phyloP scores from a whole-genome alignment of 179 eudicot species.

The Sideroxylon spinosum region DNA sequence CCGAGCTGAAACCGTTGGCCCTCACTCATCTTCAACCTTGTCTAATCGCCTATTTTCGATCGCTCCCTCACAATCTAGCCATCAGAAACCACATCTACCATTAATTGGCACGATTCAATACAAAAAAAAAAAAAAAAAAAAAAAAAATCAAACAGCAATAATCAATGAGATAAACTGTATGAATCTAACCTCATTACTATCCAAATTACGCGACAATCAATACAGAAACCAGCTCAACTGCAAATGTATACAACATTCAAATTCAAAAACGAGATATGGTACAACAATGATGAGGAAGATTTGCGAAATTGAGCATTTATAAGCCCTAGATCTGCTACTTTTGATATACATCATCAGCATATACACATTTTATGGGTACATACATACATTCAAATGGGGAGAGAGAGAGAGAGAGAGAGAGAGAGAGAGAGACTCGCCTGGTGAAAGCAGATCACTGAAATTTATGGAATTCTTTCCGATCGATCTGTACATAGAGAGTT shows the following conservation, averaged over 20 bases:
- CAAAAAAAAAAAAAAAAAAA: neutral
- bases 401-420: no score
- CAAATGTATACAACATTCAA: neutral
- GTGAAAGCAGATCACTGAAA: no score
- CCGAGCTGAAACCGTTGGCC: constrained; percentile 56
- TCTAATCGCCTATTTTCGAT: neutral
- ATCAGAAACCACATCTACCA: neutral
- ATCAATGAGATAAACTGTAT: neutral
- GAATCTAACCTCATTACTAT: neutral
- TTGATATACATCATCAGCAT: neutral
- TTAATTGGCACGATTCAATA: neutral
- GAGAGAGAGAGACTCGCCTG: no score
- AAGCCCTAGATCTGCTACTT: constrained; percentile 22
- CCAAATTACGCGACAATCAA: neutral
- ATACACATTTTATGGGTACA: neutral
- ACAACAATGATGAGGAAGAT: neutral
- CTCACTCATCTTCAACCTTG: constrained; percentile 44
- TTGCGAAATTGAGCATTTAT: neutral
- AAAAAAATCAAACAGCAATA: neutral
- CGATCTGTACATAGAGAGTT: no score
- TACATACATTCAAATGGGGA: no score
- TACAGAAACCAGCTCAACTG: constrained; percentile 14
- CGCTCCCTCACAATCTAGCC: constrained; percentile 16
- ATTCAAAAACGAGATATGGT: neutral
- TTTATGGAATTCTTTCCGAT: no score